Percentiles rank a stretch among this genome's conserved stretches.
phyloP scores from a whole-genome alignment of 108 stramenopile species.

The Stephanodiscus triporus region DNA sequence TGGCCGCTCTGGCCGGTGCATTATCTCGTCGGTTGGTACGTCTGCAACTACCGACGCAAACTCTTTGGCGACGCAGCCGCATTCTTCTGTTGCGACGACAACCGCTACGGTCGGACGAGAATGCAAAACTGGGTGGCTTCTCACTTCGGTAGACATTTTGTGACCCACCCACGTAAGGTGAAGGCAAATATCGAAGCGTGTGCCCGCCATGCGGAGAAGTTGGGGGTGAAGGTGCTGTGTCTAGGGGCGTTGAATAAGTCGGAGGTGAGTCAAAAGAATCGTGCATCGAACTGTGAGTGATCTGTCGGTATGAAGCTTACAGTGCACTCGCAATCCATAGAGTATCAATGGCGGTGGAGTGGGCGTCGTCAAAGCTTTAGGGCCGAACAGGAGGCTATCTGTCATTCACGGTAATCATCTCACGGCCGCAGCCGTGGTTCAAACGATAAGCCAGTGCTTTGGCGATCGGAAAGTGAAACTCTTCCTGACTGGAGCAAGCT shows the following conservation, averaged over 20 bases:
- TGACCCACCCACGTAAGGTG: slow-evolving; percentile 41
- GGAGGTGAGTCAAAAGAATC: slow-evolving; percentile 19
- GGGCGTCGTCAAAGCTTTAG: slow-evolving; percentile 50
- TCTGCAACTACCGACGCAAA: slow-evolving; percentile 51
- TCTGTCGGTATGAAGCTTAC: not conserved
- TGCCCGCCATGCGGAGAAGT: slow-evolving; percentile 56
- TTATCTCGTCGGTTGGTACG: slow-evolving; percentile 51
- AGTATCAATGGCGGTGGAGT: slow-evolving; percentile 65
- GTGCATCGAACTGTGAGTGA: not conserved
- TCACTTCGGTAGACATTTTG: slow-evolving; percentile 61
- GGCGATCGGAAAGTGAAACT: slow-evolving; percentile 36
- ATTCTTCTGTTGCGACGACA: slow-evolving; percentile 58
- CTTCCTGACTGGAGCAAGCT: slow-evolving; percentile 61
- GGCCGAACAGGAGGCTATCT: slow-evolving; percentile 44
- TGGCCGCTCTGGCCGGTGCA: slow-evolving; percentile 54
- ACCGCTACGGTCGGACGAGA: slow-evolving; percentile 26
- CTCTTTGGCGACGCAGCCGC: slow-evolving; percentile 50
- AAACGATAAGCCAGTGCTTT: slow-evolving; percentile 46
- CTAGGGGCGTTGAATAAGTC: slow-evolving; percentile 68
- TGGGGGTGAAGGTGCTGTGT: slow-evolving; percentile 58
- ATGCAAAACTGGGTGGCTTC: slow-evolving; percentile 59
- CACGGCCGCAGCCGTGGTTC: slow-evolving; percentile 59
- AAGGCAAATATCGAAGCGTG: slow-evolving; percentile 54
- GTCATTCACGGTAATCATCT: slow-evolving; percentile 69
- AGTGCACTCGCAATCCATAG: not conserved